These are phyloP conservation scores for Xylaria castorea DNA, from an alignment of 495 filamentous ascomycete species.

Conservation along the genomic window DNA sequence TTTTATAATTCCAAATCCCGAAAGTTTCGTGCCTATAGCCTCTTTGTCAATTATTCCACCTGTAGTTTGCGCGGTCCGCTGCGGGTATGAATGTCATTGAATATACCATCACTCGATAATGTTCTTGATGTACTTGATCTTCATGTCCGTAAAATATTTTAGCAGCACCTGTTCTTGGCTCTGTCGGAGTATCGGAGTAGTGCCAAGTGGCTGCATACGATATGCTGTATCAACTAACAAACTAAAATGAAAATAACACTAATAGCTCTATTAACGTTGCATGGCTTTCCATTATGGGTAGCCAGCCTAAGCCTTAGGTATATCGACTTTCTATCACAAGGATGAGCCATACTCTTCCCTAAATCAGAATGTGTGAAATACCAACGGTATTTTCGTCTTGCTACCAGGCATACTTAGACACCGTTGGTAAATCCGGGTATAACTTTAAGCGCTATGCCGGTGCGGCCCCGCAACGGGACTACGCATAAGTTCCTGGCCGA, in stretches of 20 bases:
- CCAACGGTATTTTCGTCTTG: background rate
- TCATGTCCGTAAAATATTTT: background rate
- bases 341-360: background rate
- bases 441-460: background rate
- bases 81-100: background rate
- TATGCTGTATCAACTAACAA: background rate
- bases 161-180: background rate
- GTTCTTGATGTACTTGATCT: background rate
- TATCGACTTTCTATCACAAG: background rate
- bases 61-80: no score
- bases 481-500: no score
- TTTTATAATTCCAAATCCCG: background rate
- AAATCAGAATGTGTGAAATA: background rate
- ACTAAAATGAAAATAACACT: background rate
- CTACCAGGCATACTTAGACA: background rate
- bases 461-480: conserved; percentile 11
- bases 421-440: background rate
- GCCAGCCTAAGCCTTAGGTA: background rate
- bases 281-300: background rate
- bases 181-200: background rate
- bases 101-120: background rate
- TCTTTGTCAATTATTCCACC: background rate
- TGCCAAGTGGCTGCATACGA: background rate
- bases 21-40: background rate
- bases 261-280: background rate